A percentile compares a stretch with the other conserved stretches of the same genome.
Evolutionary conservation across 2,329 filamentous ascomycete genomes (phyloP).

Genomic region (Colletotrichum sp.): DNA sequence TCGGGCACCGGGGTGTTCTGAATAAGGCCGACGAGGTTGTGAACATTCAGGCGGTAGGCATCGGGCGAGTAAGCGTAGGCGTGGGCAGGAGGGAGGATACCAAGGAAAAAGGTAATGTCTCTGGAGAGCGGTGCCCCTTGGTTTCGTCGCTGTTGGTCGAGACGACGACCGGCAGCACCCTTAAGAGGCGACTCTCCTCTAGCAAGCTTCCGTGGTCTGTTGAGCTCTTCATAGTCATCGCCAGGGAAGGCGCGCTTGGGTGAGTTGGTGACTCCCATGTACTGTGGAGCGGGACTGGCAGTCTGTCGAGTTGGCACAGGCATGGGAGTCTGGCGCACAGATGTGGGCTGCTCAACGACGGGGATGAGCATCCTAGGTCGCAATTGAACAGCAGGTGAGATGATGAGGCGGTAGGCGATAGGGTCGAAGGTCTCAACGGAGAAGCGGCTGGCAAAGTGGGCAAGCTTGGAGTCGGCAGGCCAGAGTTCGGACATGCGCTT

Average conservation of each 20-base stretch:
- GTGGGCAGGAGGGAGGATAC: conserved; percentile 75
- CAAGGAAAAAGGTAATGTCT: conserved; percentile 67
- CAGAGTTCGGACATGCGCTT: conserved; percentile 93
- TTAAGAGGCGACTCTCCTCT: conserved; percentile 94
- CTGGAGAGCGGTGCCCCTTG: conserved; percentile 74
- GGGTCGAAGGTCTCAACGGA: conserved; percentile 79
- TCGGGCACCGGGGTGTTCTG: conserved; percentile 71
- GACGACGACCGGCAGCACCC: conserved; percentile 82
- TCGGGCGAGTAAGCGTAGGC: conserved; percentile 78
- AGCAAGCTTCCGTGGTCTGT: conserved; percentile 83
- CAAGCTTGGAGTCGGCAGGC: conserved; percentile 80
- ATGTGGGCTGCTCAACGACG: conserved; percentile 56
- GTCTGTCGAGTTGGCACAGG: conserved; percentile 33
- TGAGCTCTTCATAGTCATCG: conserved; percentile 76
- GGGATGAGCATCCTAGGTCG: conserved; percentile 64
- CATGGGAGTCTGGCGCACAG: conserved; percentile 49
- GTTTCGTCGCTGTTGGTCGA: conserved; percentile 77
- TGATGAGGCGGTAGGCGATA: conserved; percentile 78
- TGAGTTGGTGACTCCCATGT: conserved; percentile 53
- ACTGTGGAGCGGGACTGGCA: conserved; percentile 53
- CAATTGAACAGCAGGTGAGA: conserved; percentile 82
- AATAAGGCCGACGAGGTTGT: conserved; percentile 76
- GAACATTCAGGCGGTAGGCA: conserved; percentile 70
- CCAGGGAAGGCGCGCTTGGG: conserved; percentile 65
- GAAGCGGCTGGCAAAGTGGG: conserved; percentile 79